Percentiles rank a stretch among this genome's conserved stretches.
Conservation (phyloP, 1,284 basidiomycete genomes). For the Trametes sp. region DNA sequence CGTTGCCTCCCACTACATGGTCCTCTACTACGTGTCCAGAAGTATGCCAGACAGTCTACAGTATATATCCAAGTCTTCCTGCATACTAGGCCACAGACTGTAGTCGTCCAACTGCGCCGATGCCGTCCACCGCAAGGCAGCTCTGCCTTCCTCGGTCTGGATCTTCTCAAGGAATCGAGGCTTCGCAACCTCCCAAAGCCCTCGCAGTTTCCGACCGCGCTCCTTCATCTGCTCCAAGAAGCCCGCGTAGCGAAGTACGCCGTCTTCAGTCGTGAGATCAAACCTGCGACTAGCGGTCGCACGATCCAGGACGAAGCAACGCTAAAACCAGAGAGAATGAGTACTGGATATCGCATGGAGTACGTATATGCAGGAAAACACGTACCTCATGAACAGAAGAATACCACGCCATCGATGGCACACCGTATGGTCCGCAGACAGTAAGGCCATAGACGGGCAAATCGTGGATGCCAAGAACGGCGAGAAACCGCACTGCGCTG, state of each 20-base stretch:
- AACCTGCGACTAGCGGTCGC: neutral
- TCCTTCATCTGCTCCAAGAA: neutral
- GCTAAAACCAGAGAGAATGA: too few species aligned
- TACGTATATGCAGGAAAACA: neutral
- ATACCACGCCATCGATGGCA: slow-evolving; percentile 1
- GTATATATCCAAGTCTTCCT: too few species aligned
- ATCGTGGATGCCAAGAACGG: slow-evolving; percentile 8
- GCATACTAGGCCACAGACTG: neutral
- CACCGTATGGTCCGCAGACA: neutral
- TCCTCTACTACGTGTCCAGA: too few species aligned
- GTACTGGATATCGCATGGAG: neutral
- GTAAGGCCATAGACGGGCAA: slow-evolving; percentile 11
- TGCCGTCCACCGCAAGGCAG: slow-evolving; percentile 5
- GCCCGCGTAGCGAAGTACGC: neutral
- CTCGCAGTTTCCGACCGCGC: neutral
- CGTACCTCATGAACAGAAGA: neutral
- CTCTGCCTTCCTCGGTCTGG: neutral
- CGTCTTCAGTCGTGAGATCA: neutral
- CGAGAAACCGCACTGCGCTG: slow-evolving; percentile 9
- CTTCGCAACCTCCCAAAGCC: neutral
- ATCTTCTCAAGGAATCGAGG: neutral
- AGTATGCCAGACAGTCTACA: too few species aligned
- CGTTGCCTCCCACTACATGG: too few species aligned
- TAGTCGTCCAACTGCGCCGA: slow-evolving; percentile 11
- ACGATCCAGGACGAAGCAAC: neutral